Percentiles rank a stretch among this genome's conserved stretches.
These are phyloP conservation scores for Cucumis melo DNA, from an alignment of 306 rosid species.

Conservation along the genomic window DNA sequence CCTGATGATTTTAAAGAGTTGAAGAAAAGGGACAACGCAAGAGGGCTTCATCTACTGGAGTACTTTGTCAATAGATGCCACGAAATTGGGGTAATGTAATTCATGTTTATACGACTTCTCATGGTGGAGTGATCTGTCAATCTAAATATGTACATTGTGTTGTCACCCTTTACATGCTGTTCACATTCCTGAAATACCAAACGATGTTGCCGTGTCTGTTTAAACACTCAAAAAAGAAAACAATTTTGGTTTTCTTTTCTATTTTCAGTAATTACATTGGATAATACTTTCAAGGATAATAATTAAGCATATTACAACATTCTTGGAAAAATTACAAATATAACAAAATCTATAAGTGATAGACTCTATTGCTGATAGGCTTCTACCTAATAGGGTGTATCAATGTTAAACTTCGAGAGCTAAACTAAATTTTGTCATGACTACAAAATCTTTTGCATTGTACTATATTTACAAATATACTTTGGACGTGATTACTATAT, in stretches of 20 bases:
- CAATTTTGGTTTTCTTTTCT: background rate
- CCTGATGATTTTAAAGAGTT: conserved; percentile 61
- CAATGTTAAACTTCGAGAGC: too few relatives aligned
- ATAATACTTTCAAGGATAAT: too few relatives aligned
- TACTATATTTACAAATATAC: too few relatives aligned
- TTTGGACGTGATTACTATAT: too few relatives aligned
- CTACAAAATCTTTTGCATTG: too few relatives aligned
- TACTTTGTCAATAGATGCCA: conserved; percentile 72
- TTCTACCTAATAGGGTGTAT: too few relatives aligned
- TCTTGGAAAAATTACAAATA: too few relatives aligned
- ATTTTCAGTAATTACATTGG: background rate
- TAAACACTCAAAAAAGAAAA: background rate
- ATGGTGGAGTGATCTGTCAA: background rate
- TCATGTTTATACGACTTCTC: background rate
- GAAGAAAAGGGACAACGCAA: conserved; percentile 34
- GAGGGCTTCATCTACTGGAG: conserved; percentile 70
- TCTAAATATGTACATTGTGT: background rate
- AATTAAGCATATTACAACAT: too few relatives aligned
- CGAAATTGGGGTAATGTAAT: conserved; percentile 72
- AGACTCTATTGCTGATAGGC: too few relatives aligned
- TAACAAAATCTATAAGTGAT: too few relatives aligned
- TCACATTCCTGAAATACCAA: background rate
- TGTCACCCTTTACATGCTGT: background rate
- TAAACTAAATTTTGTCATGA: too few relatives aligned
- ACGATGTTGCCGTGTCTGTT: background rate